Percentiles rank a stretch among this genome's conserved stretches.
phyloP scores from a whole-genome alignment of 2,329 filamentous ascomycete species.

The Colletotrichum tabaci region DNA sequence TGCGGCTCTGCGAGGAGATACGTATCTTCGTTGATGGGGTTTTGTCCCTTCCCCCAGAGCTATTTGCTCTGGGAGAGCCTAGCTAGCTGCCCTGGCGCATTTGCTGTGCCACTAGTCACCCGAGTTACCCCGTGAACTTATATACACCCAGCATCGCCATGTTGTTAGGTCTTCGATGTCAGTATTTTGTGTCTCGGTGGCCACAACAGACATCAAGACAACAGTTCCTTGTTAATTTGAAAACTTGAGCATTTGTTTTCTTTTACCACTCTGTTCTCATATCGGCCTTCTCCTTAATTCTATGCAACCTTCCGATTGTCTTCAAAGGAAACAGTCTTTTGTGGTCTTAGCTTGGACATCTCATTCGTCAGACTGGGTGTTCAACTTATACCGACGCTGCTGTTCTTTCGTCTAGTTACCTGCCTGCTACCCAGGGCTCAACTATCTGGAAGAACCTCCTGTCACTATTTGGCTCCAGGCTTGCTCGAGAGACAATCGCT shows the following conservation, averaged over 20 bases:
- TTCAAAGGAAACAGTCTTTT: neutral
- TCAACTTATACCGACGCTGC: neutral
- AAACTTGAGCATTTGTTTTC: neutral
- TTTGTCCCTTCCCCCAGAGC: constrained; percentile 14
- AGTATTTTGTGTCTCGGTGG: constrained; percentile 6
- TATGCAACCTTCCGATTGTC: neutral
- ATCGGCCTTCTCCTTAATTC: neutral
- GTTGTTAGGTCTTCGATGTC: constrained; percentile 15
- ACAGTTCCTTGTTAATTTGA: neutral
- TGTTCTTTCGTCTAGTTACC: neutral
- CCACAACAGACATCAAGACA: neutral
- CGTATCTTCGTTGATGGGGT: constrained; percentile 27
- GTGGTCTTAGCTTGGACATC: constrained; percentile 1
- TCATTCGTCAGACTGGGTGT: constrained; percentile 6
- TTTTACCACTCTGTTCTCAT: constrained; percentile 19
- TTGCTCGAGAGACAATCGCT: neutral
- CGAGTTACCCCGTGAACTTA: constrained; percentile 23
- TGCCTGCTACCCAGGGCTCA: neutral
- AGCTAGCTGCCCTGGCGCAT: constrained; percentile 23
- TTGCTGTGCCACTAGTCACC: neutral
- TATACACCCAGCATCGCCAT: constrained; percentile 33
- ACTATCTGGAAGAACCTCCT: neutral
- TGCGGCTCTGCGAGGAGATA: constrained; percentile 37
- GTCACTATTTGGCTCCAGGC: neutral
- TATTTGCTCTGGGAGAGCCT: constrained; percentile 13